Evolutionary conservation across 2,329 filamentous ascomycete genomes (phyloP).

Genomic region (Aspergillus thermomutatus): DNA sequence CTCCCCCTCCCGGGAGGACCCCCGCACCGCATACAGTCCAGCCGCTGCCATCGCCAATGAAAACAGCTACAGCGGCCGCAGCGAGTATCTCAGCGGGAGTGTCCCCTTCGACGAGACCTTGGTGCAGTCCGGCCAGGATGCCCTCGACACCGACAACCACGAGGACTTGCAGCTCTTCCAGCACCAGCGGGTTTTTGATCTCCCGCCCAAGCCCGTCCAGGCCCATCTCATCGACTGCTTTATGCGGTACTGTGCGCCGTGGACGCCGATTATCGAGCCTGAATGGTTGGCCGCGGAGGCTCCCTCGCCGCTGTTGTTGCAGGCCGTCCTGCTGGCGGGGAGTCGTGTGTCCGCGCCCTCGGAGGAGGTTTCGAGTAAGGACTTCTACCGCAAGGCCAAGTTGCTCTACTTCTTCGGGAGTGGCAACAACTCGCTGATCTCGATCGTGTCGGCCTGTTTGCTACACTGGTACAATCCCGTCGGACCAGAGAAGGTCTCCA

Average conservation of each 20-base stretch:
- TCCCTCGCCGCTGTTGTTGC: slow-evolving; percentile 24
- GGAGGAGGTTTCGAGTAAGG: slow-evolving; percentile 28
- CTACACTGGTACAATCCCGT: slow-evolving; percentile 46
- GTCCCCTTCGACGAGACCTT: slow-evolving; percentile 28
- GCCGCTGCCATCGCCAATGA: slow-evolving; percentile 18
- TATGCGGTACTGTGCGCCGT: slow-evolving; percentile 39
- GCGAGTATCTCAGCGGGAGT: slow-evolving; percentile 23
- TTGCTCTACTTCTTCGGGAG: slow-evolving; percentile 33
- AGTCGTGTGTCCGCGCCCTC: slow-evolving; percentile 36
- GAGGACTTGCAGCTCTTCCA: slow-evolving; percentile 22
- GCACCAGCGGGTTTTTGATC: slow-evolving; percentile 22
- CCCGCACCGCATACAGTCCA: slow-evolving; percentile 21
- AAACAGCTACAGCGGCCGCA: slow-evolving; percentile 25
- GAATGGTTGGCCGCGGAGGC: slow-evolving; percentile 36
- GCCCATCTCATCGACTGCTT: slow-evolving; percentile 39
- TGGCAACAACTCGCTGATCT: slow-evolving; percentile 38
- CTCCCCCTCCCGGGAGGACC: slow-evolving; percentile 20
- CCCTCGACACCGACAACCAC: slow-evolving; percentile 18
- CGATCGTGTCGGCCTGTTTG: slow-evolving; percentile 36
- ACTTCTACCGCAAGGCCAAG: slow-evolving; percentile 32
- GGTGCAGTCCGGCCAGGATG: slow-evolving; percentile 24
- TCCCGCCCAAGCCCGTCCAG: slow-evolving; percentile 26
- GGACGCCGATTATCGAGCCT: slow-evolving; percentile 42
- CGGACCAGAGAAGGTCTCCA: slow-evolving; percentile 38
- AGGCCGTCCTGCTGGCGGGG: slow-evolving; percentile 42